A percentile compares a stretch with the other conserved stretches of the same genome.
phyloP scores from a whole-genome alignment of 2,329 filamentous ascomycete species.

The Fusarium xylarioides region DNA sequence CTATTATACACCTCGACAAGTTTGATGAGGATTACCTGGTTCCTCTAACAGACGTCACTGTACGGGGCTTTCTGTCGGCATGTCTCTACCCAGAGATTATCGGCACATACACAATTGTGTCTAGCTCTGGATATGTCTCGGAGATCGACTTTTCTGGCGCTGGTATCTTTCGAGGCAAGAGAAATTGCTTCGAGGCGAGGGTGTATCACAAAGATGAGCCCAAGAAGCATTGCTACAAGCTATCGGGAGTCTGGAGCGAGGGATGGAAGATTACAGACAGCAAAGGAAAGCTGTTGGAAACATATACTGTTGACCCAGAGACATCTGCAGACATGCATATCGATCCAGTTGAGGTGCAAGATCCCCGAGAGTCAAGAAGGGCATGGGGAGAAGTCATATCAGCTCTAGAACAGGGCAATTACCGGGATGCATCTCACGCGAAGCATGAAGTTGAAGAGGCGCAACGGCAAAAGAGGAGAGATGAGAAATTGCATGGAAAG shows the following conservation, averaged over 20 bases:
- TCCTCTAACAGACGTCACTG: constrained; percentile 58
- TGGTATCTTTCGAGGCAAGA: constrained; percentile 49
- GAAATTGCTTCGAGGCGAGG: constrained; percentile 57
- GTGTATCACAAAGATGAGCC: constrained; percentile 52
- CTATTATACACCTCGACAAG: constrained; percentile 58
- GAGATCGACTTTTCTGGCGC: constrained; percentile 59
- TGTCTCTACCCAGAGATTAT: constrained; percentile 60
- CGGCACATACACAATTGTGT: constrained; percentile 56
- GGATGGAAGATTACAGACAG: constrained; percentile 41
- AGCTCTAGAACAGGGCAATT: constrained; percentile 77
- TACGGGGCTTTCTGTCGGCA: constrained; percentile 58
- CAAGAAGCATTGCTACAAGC: constrained; percentile 20
- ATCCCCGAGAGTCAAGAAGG: constrained; percentile 79
- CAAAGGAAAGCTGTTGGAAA: constrained; percentile 48
- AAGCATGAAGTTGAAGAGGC: constrained; percentile 85
- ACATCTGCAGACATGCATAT: constrained; percentile 35
- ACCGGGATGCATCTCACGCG: constrained; percentile 74
- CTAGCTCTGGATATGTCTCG: constrained; percentile 55
- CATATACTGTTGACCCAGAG: constrained; percentile 48
- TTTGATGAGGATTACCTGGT: constrained; percentile 60
- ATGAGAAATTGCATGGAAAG: constrained; percentile 63
- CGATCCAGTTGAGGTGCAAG: constrained; percentile 69
- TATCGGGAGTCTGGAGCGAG: constrained; percentile 35
- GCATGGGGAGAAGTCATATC: constrained; percentile 83
- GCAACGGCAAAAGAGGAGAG: constrained; percentile 77